These are phyloP conservation scores for Volvariella volvacea DNA, from an alignment of 1,284 basidiomycete genomes.

Conservation along the genomic window DNA sequence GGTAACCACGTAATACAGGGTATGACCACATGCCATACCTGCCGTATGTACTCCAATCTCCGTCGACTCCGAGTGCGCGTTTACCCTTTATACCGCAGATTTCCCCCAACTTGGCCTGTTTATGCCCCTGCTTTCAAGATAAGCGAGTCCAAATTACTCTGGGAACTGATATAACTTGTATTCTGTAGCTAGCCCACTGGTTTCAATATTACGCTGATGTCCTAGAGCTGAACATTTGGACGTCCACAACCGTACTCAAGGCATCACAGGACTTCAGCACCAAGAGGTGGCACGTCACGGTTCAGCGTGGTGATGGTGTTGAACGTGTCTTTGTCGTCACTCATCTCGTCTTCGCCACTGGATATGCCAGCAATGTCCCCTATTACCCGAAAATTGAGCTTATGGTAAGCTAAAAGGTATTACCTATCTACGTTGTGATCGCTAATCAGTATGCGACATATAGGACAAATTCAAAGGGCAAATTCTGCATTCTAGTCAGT, in stretches of 20 bases:
- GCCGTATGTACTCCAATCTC: slow-evolving; percentile 18
- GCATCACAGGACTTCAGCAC: slow-evolving; percentile 24
- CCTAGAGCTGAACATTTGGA: slow-evolving; percentile 66
- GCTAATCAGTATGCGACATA: not conserved
- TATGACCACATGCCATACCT: slow-evolving; percentile 50
- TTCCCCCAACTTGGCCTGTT: slow-evolving; percentile 56
- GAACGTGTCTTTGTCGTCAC: slow-evolving; percentile 46
- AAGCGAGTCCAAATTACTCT: slow-evolving; percentile 1
- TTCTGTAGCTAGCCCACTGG: slow-evolving; percentile 58
- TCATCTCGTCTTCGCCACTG: slow-evolving; percentile 56
- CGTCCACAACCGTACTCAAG: slow-evolving; percentile 39
- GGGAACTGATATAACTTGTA: slow-evolving; percentile 15
- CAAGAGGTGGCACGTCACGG: slow-evolving; percentile 47
- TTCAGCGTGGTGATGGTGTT: slow-evolving; percentile 37
- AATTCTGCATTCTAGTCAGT: slow-evolving; percentile 48
- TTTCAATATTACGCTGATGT: slow-evolving; percentile 58
- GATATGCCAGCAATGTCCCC: slow-evolving; percentile 46
- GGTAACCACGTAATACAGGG: too few species aligned
- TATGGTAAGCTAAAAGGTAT: not conserved
- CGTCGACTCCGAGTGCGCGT: not conserved
- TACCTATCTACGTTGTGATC: not conserved
- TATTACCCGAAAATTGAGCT: slow-evolving; percentile 31
- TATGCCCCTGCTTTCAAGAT: slow-evolving; percentile 53
- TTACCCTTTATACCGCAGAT: slow-evolving; percentile 23
- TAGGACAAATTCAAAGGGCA: slow-evolving; percentile 50